Base-by-base conservation (phyloP, 106 monocot genomes). In the Allium cepa region DNA sequence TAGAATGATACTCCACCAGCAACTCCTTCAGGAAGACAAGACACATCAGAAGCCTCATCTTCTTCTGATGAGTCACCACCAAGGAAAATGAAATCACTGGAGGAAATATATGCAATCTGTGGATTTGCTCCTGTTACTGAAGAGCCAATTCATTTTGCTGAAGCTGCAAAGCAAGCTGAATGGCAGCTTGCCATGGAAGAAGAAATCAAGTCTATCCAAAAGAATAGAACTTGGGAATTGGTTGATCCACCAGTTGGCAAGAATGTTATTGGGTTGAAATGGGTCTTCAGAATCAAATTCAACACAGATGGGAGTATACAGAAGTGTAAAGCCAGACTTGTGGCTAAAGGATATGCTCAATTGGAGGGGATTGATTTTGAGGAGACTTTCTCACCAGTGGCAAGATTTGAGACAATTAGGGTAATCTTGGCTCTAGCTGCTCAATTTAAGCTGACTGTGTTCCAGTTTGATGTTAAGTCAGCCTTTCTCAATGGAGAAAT, bases 1-100 rank as follows among this genome's bases (percentile, higher is more conserved):
- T 12, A 53, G 53, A 53, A 53, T 53, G 53, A 53, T 53, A 53
- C 12, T 53, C 53, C 53, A 53, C 53, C 53, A 53, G 53, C 8
- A 53, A 53, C 12, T 53, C 53, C 53, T 53, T 12, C 53, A 53
- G 53, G 12, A 53, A 53, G 53, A 12, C 53, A 53, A 53, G 53
- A 53, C 53, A 53, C 53, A 53, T 53, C 53, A 53, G 53, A 53
- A 53, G 53, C 8, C 53, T 53, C 53, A 53, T 53, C 53, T 53
- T 53, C 53, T 53, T 53, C 53, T 53, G 53, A 53, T 53, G 53
- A 53, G 53, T n/a, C n/a, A n/a, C n/a, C n/a, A n/a, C n/a, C n/a
- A n/a, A n/a, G n/a, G n/a, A n/a, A n/a, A n/a, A n/a, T 53, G 53
- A 53, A 53, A 53, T 53, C 53, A 9, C 12, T 53, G 12, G 53